These are phyloP conservation scores for Thuidium tamariscinum DNA, from an alignment of 225 moss, liverwort and hornwort genomes.

Conservation along the genomic window DNA sequence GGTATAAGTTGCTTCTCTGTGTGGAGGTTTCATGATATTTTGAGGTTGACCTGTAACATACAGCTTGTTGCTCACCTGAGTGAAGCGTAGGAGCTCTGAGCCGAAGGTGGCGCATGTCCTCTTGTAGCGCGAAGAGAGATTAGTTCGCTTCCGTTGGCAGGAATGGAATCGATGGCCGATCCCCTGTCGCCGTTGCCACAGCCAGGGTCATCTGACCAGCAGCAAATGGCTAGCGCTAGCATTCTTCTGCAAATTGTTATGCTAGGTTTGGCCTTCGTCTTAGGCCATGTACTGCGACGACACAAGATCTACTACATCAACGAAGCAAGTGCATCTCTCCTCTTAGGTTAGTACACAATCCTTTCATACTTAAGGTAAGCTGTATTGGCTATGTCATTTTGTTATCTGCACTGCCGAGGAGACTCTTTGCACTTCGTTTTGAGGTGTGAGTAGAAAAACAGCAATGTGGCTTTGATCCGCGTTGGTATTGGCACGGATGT, in stretches of 20 bases:
- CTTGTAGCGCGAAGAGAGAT: background rate
- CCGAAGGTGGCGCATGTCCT: constrained; percentile 1
- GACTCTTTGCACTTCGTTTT: background rate
- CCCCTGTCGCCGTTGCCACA: constrained; percentile 24
- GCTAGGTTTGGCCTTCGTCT: constrained; percentile 90
- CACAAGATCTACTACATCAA: constrained; percentile 97
- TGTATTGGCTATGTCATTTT: background rate
- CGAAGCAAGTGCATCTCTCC: constrained; percentile 89
- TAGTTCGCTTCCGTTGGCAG: background rate
- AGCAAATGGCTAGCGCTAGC: constrained; percentile 94
- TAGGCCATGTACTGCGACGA: constrained; percentile 86
- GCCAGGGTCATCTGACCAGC: constrained; percentile 64
- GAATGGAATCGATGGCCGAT: constrained; percentile 6
- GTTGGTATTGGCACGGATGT: background rate
- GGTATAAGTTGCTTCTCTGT: constrained; percentile 1
- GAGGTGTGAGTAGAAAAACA: background rate
- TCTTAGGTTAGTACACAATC: constrained; percentile 52
- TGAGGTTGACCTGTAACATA: background rate
- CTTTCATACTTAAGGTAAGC: background rate
- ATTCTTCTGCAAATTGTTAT: constrained; percentile 93
- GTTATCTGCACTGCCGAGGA: background rate
- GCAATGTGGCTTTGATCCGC: background rate
- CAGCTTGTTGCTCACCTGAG: background rate
- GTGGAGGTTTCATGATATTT: background rate
- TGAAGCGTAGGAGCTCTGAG: background rate